A percentile compares a stretch with the other conserved stretches of the same genome.
Conservation (phyloP, 495 filamentous ascomycete species). For the Talaromyces adpressus region DNA sequence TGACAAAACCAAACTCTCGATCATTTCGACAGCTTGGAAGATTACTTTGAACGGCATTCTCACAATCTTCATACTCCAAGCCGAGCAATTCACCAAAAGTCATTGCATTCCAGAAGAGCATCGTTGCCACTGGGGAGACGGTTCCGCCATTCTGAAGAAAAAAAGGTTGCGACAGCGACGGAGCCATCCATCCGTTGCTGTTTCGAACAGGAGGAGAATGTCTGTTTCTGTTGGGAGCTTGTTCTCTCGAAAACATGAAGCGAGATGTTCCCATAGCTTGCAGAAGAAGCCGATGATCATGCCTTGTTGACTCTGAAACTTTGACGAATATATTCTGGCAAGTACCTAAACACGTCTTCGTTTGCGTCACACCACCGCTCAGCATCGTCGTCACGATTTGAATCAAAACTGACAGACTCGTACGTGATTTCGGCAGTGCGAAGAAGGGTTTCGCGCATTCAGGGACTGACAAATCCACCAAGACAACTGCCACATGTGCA, state of each 20-base stretch:
- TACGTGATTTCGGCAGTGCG: background rate
- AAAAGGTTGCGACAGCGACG: background rate
- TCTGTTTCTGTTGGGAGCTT: background rate
- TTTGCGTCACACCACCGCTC: background rate
- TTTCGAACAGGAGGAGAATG: background rate
- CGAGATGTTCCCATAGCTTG: background rate
- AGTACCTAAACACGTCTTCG: background rate
- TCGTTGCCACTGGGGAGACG: constrained; percentile 3
- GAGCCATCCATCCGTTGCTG: background rate
- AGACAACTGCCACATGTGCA: no score
- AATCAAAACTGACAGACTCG: background rate
- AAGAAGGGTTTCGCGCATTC: background rate
- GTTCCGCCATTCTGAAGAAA: background rate
- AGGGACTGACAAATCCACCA: background rate
- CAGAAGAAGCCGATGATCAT: background rate
- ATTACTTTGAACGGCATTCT: background rate
- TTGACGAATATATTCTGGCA: background rate
- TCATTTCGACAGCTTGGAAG: constrained; percentile 1
- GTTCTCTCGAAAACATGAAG: background rate
- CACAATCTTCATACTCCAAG: background rate
- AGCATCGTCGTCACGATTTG: background rate
- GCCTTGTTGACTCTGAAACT: background rate
- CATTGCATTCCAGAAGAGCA: constrained; percentile 1
- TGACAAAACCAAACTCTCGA: constrained; percentile 2
- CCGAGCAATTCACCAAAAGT: background rate